Percentiles rank a stretch among this genome's conserved stretches.
phyloP scores from a whole-genome alignment of 1,284 basidiomycete genomes.

The Athelia sp. region DNA sequence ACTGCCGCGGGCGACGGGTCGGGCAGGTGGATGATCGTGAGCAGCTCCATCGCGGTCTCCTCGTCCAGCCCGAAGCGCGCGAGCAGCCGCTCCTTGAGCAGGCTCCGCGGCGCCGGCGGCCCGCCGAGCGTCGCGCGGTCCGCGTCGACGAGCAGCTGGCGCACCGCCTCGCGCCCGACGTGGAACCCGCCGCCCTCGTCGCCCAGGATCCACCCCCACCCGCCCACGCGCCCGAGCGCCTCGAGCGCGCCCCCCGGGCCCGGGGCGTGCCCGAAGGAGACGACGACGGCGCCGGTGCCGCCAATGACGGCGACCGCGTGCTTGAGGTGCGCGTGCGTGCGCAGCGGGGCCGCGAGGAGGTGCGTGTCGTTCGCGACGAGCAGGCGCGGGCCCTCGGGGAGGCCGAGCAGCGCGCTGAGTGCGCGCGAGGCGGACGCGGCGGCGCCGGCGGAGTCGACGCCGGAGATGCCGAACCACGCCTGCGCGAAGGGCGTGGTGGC shows the following conservation, averaged over 20 bases:
- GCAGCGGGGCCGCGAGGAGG: slow-evolving; percentile 68
- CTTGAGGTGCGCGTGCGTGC: slow-evolving; percentile 48
- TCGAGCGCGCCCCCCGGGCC: slow-evolving; percentile 34
- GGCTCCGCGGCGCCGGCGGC: slow-evolving; percentile 24
- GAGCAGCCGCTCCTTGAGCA: slow-evolving; percentile 41
- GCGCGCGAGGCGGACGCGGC: slow-evolving; percentile 45
- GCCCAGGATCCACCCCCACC: slow-evolving; percentile 81
- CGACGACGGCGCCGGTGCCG: slow-evolving; percentile 69
- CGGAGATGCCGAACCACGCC: slow-evolving; percentile 76
- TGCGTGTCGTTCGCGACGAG: slow-evolving; percentile 69
- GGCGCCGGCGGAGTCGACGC: slow-evolving; percentile 65
- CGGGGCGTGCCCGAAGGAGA: slow-evolving; percentile 47
- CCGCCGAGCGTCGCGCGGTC: slow-evolving; percentile 48
- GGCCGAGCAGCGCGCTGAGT: slow-evolving; percentile 40
- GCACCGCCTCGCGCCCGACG: slow-evolving; percentile 67
- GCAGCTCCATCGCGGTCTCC: slow-evolving; percentile 52
- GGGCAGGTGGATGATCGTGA: slow-evolving; percentile 54
- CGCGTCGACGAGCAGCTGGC: slow-evolving; percentile 54
- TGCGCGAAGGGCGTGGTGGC: slow-evolving; percentile 43
- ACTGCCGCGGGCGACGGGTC: slow-evolving; percentile 32
- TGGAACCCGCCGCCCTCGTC: slow-evolving; percentile 78
- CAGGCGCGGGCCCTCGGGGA: slow-evolving; percentile 47
- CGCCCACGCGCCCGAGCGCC: slow-evolving; percentile 66
- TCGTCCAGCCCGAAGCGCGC: slow-evolving; percentile 45
- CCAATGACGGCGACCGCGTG: slow-evolving; percentile 62